Percentiles rank a stretch among this genome's conserved stretches.
Evolutionary conservation across 1,284 basidiomycete genomes (phyloP).

Genomic region (Austroboletus novae-zelandiae): DNA sequence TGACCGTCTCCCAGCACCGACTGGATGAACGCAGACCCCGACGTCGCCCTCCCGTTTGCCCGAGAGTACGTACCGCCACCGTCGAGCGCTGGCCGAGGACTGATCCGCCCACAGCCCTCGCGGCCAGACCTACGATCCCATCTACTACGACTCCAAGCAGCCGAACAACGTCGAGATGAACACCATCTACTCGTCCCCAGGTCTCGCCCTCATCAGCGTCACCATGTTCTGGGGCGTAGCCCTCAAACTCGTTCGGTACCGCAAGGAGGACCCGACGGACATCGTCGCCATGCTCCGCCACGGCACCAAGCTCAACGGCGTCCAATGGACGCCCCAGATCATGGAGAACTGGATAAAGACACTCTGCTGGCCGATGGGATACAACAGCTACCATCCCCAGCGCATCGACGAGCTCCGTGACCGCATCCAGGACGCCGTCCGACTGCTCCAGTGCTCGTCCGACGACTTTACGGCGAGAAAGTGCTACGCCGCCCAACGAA

Average conservation of each 20-base stretch:
- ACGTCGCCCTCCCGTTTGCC: conserved; percentile 62
- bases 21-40: conserved; percentile 73
- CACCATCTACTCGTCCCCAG: conserved; percentile 53
- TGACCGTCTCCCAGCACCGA: conserved; percentile 37
- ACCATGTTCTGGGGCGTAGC: conserved; percentile 67
- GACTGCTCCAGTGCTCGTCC: conserved; percentile 17
- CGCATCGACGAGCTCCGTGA: conserved; percentile 43
- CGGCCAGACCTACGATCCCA: conserved; percentile 52
- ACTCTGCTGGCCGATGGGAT: conserved; percentile 58
- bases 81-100: not conserved
- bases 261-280: conserved; percentile 48
- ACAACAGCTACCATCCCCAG: conserved; percentile 42
- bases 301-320: conserved; percentile 47
- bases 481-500: not conserved
- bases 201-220: conserved; percentile 56
- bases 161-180: conserved; percentile 50
- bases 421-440: conserved; percentile 52
- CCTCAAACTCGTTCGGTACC: conserved; percentile 66
- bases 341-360: conserved; percentile 54
- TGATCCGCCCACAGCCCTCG: conserved; percentile 29
- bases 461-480: conserved; percentile 15
- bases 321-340: conserved; percentile 50
- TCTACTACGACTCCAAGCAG: conserved; percentile 50
- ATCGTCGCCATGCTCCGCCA: conserved; percentile 47
- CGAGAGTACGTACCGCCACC: conserved; percentile 46